Evolutionary conservation across 2,329 filamentous ascomycete genomes (phyloP).

Genomic region (Dactylellina parvicollis): DNA sequence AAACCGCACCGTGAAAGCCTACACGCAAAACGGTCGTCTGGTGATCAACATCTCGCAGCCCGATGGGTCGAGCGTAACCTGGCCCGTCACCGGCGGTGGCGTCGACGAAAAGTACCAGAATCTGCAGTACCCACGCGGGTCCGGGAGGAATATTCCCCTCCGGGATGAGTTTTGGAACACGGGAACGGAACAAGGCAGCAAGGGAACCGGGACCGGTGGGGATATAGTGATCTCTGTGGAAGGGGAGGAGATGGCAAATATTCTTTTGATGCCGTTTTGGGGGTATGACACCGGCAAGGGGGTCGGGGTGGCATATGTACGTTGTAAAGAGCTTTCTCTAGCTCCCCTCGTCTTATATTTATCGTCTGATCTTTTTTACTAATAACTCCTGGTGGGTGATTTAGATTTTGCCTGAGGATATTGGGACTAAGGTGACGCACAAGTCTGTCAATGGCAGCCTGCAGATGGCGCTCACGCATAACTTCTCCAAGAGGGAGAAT

Average conservation of each 20-base stretch:
- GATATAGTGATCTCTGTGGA: constrained; percentile 11
- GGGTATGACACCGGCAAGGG: constrained; percentile 4
- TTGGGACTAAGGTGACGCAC: constrained; percentile 6
- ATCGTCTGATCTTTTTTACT: neutral
- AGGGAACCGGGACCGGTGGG: constrained; percentile 9
- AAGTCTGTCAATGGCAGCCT: constrained; percentile 4
- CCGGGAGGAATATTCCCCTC: constrained; percentile 17
- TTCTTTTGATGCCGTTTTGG: constrained; percentile 34
- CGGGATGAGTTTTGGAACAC: constrained; percentile 20
- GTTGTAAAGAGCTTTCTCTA: neutral
- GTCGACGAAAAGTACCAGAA: constrained; percentile 19
- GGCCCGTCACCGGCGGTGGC: constrained; percentile 16
- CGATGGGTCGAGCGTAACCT: constrained; percentile 10
- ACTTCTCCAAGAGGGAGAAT: constrained; percentile 15
- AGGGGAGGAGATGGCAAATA: constrained; percentile 1
- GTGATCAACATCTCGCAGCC: constrained; percentile 8
- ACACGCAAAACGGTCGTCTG: neutral
- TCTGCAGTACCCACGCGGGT: constrained; percentile 21
- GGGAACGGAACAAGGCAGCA: neutral
- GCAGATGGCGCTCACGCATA: constrained; percentile 12
- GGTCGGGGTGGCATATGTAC: constrained; percentile 20
- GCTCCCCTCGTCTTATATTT: neutral
- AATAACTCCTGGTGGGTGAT: neutral
- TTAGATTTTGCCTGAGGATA: constrained; percentile 19
- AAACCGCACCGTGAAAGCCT: constrained; percentile 8